Evolutionary conservation across 2,329 filamentous ascomycete genomes (phyloP).

Genomic region (Aureobasidium mangrovei): DNA sequence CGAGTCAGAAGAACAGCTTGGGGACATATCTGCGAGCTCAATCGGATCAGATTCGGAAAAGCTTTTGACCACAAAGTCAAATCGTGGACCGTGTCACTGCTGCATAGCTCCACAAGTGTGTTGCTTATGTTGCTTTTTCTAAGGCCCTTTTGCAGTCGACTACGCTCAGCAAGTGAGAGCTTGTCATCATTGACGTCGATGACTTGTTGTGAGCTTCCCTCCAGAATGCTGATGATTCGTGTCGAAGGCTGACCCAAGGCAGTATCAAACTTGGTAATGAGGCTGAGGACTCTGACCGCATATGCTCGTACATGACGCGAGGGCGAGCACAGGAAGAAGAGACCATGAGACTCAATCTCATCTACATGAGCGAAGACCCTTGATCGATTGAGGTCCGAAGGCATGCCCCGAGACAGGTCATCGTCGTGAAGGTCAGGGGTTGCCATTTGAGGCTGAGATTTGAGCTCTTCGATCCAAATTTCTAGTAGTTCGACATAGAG

Average conservation of each 20-base stretch:
- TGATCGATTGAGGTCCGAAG: constrained; percentile 60
- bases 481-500: constrained; percentile 88
- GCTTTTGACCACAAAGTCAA: constrained; percentile 96
- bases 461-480: constrained; percentile 95
- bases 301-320: constrained; percentile 81
- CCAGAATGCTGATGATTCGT: constrained; percentile 83
- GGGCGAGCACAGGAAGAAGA: constrained; percentile 96
- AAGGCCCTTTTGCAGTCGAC: constrained; percentile 81
- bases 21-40: constrained; percentile 83
- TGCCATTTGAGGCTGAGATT: constrained; percentile 53
- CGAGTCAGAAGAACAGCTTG: constrained; percentile 85
- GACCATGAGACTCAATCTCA: constrained; percentile 88
- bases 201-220: constrained; percentile 78
- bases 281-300: constrained; percentile 81
- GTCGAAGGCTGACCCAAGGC: constrained; percentile 69
- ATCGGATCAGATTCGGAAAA: constrained; percentile 87
- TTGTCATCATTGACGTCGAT: constrained; percentile 90
- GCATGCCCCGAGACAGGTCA: constrained; percentile 23
- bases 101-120: constrained; percentile 85
- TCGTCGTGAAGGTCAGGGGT: constrained; percentile 64
- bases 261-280: constrained; percentile 88
- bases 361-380: constrained; percentile 89
- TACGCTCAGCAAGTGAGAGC: constrained; percentile 83
- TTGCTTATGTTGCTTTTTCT: constrained; percentile 75
- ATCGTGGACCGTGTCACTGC: constrained; percentile 90